These are phyloP conservation scores for Solanum verrucosum DNA, from an alignment of 257 asterid species.

Conservation along the genomic window DNA sequence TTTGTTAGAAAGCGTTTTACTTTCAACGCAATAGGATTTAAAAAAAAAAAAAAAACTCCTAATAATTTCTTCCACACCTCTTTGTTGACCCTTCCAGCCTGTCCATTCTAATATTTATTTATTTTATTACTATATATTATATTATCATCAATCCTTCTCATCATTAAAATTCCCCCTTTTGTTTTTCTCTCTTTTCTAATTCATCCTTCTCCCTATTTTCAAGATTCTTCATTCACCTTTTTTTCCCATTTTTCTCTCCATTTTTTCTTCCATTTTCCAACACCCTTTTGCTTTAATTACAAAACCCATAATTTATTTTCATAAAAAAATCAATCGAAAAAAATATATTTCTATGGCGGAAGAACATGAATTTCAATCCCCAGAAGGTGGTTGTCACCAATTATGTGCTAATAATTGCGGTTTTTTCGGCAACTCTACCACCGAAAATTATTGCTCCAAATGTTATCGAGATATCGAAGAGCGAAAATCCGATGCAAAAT, in stretches of 20 bases:
- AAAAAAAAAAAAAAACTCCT: too few relatives aligned
- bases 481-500: neutral
- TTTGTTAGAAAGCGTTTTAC: neutral
- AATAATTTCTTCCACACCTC: neutral
- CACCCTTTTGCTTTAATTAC: neutral
- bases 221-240: neutral
- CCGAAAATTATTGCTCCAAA: neutral
- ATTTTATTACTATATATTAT: neutral
- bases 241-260: neutral
- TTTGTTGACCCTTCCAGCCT: neutral
- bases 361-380: neutral
- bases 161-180: neutral
- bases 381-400: neutral
- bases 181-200: neutral
- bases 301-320: neutral
- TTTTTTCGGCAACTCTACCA: neutral
- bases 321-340: neutral
- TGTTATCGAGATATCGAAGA: neutral
- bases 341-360: neutral
- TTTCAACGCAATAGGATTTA: rapidly evolving
- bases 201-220: neutral
- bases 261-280: neutral
- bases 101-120: neutral
- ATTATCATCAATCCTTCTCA: neutral
- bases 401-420: neutral